Evolutionary conservation across 2,329 filamentous ascomycete species (phyloP).

Genomic region (Ophiostoma novo-ulmi): DNA sequence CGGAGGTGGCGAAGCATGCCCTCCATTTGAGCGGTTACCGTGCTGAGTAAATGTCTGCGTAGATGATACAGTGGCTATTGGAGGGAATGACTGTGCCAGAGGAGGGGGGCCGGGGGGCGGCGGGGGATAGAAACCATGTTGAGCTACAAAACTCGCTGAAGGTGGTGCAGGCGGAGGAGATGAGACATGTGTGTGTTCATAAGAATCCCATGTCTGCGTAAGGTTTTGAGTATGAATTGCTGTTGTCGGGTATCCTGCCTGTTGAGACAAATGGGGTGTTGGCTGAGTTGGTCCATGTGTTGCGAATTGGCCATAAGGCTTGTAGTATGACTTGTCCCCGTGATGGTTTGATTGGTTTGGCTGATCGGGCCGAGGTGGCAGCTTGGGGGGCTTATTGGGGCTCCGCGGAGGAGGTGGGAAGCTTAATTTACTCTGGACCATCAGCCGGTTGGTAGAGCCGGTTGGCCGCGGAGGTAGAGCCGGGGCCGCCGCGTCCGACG

Average conservation of each 20-base stretch:
- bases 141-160: not conserved
- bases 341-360: not conserved
- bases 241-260: not conserved
- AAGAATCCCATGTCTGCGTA: not conserved
- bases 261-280: not conserved
- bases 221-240: not conserved
- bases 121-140: slow-evolving; percentile 16
- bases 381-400: slow-evolving; percentile 19
- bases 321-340: not conserved
- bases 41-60: not conserved
- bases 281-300: not conserved
- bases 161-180: not conserved
- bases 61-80: not conserved
- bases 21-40: too few species aligned
- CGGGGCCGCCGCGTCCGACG: not conserved
- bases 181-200: not conserved
- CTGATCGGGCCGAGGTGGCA: slow-evolving; percentile 16
- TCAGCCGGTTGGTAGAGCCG: slow-evolving; percentile 4
- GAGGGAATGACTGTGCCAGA: not conserved
- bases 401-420: slow-evolving; percentile 25
- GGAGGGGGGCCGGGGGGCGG: slow-evolving; percentile 15
- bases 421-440: slow-evolving; percentile 10
- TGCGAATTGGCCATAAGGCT: too few species aligned
- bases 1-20: not conserved
- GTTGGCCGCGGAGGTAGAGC: slow-evolving; percentile 19